These are phyloP conservation scores for Alternaria arborescens DNA, from an alignment of 2,329 filamentous ascomycete genomes.

Conservation along the genomic window DNA sequence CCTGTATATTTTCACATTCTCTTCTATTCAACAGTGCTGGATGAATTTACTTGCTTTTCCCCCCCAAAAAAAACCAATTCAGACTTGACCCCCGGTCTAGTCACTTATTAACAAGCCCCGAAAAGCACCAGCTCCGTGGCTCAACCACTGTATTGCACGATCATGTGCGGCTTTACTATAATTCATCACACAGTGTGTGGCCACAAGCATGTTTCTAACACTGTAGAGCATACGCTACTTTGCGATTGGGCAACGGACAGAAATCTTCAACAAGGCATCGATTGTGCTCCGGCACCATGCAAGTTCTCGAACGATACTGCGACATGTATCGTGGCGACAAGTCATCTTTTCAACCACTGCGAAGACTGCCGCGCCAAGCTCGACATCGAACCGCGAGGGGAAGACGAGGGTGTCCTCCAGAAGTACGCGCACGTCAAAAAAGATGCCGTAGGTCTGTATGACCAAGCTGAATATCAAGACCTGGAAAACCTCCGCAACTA, in stretches of 20 bases:
- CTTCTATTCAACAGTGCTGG: background rate
- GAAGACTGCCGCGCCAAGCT: background rate
- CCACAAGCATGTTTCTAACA: background rate
- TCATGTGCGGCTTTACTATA: slow-evolving; percentile 1
- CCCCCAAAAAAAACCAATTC: background rate
- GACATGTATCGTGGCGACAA: background rate
- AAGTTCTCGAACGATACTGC: background rate
- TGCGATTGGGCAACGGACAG: background rate
- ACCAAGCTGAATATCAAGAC: background rate
- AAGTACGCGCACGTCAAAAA: background rate
- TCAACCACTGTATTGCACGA: background rate
- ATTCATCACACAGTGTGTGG: background rate
- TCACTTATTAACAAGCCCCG: background rate
- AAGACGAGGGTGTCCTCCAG: background rate
- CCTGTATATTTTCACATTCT: background rate
- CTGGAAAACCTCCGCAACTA: background rate
- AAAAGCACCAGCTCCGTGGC: background rate
- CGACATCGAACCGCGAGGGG: background rate
- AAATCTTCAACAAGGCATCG: background rate
- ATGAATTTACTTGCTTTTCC: background rate
- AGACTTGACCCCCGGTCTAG: background rate
- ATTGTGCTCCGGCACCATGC: background rate
- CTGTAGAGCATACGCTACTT: background rate
- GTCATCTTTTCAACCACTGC: background rate
- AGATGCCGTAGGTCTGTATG: background rate